Conservation (phyloP, 257 asterid genomes). For the Salvia rosmarinus region DNA sequence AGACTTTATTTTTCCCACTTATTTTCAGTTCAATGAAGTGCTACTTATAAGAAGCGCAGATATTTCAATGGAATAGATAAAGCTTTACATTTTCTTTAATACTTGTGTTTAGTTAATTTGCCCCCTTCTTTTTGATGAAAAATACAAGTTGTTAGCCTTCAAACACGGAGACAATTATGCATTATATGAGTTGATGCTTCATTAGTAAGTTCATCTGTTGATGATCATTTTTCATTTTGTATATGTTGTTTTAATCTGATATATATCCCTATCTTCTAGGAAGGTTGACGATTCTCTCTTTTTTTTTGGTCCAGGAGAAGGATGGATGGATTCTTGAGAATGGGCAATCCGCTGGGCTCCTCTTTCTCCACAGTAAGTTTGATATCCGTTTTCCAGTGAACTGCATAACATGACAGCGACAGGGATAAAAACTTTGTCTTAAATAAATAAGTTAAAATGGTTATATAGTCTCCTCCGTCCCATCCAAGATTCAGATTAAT, state of each 20-base stretch:
- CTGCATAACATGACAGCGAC: conserved; percentile 32
- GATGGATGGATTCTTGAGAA: conserved; percentile 69
- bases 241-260: background rate
- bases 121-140: too few species aligned
- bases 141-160: too few species aligned
- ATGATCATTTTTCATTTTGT: background rate
- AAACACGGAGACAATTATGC: background rate
- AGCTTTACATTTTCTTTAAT: too few species aligned
- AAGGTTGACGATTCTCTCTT: too few species aligned
- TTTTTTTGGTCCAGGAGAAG: conserved; percentile 80
- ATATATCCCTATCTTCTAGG: too few species aligned
- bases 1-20: background rate
- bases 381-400: conserved; percentile 62
- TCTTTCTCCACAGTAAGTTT: conserved; percentile 75
- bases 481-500: too few species aligned
- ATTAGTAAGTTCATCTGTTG: background rate
- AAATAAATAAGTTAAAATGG: background rate
- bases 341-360: conserved; percentile 70
- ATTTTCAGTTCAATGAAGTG: background rate
- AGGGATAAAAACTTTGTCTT: background rate
- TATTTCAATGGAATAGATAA: background rate
- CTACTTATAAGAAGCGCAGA: background rate
- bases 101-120: too few species aligned
- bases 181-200: background rate
- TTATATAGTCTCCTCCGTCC: too few species aligned